Base-by-base conservation (phyloP, 1,284 basidiomycete genomes). In the Leccinum variabile region DNA sequence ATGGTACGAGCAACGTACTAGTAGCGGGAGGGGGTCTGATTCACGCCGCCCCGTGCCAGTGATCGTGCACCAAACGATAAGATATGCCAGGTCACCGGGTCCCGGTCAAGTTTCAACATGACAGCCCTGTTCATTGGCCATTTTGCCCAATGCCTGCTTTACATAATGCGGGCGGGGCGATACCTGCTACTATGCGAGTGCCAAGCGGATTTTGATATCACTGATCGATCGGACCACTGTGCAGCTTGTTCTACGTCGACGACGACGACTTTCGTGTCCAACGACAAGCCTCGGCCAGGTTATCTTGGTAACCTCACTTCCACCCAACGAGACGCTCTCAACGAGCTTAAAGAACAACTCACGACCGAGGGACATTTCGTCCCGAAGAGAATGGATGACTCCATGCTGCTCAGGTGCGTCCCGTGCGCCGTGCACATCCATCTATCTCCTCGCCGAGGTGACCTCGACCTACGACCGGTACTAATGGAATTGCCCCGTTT, bases 271-370 rank as follows among this genome's bases (percentile, higher is more conserved):
- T 25, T 0, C 37, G 84, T 91, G 76, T 83, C 85, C 22, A 83
- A 84, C 74, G 90, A 89, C 77, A 80, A 82, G 69, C 89, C 91
- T 4, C 81, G 80, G 5, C 88, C 91, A 9, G 94, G 94, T 16
- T 83, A 90, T 57, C 80, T 93, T 41, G 94, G 95, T 18, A 94
- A 97, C 78, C 84, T 97, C 68, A 87, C 85, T 22, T 76, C 82
- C 11, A 68, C 79, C 3, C 92, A 97, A 74, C 82, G 87, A 67
- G 81, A 88, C 65, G 83, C 86, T 5, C 87, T 97, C 60, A 84
- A 88, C 49, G 86, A 87, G 71, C 82, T 96, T 74, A 87, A 84
- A 76, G 79, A 83, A 72, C 83, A 91, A 74, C 79, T 94, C 63
- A 74, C 83, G 69, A 83, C 82, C 3, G 87, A 87, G 71, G 85